These are phyloP conservation scores for Xylariaceae sp. DNA, from an alignment of 2,329 filamentous ascomycete genomes.

Conservation along the genomic window DNA sequence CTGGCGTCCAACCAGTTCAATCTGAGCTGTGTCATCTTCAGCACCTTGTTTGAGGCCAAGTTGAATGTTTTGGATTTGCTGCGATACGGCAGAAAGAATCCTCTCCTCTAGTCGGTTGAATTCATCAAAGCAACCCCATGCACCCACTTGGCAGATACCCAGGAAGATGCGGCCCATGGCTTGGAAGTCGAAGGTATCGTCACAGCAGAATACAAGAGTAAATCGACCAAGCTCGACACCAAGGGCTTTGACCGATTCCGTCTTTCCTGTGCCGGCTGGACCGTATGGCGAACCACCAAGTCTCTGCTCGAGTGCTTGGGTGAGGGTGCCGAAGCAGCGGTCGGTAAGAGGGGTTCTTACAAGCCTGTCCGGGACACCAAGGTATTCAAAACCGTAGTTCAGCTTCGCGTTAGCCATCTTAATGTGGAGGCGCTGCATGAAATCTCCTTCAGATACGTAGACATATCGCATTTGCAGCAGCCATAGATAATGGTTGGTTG, in stretches of 20 bases:
- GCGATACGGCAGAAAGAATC: conserved; percentile 96
- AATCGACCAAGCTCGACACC: conserved; percentile 96
- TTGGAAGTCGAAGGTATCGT: conserved; percentile 99
- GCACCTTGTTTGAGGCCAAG: conserved; percentile 86
- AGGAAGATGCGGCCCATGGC: conserved; percentile 99
- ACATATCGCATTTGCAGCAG: conserved; percentile 96
- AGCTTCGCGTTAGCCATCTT: conserved; percentile 97
- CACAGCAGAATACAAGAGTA: conserved; percentile 98
- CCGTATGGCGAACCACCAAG: conserved; percentile 97
- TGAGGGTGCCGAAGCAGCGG: conserved; percentile 96
- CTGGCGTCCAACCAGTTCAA: conserved; percentile 92
- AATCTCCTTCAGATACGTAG: conserved; percentile 82
- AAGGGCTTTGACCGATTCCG: conserved; percentile 97
- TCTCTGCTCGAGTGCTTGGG: conserved; percentile 91
- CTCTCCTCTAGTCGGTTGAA: conserved; percentile 99
- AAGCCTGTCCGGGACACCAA: conserved; percentile 94
- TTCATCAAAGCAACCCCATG: conserved; percentile 99
- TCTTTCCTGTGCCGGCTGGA: conserved; percentile 97
- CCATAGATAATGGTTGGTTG: conserved; percentile 87
- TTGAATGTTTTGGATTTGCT: conserved; percentile 99
- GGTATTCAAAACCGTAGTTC: conserved; percentile 96
- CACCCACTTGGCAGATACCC: conserved; percentile 97
- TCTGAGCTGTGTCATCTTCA: conserved; percentile 83
- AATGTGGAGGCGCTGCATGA: conserved; percentile 81
- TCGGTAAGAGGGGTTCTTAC: conserved; percentile 97